A percentile compares a stretch with the other conserved stretches of the same genome.
Conservation (phyloP, 2,329 filamentous ascomycete species). For the Parascedosporium putredinis region DNA sequence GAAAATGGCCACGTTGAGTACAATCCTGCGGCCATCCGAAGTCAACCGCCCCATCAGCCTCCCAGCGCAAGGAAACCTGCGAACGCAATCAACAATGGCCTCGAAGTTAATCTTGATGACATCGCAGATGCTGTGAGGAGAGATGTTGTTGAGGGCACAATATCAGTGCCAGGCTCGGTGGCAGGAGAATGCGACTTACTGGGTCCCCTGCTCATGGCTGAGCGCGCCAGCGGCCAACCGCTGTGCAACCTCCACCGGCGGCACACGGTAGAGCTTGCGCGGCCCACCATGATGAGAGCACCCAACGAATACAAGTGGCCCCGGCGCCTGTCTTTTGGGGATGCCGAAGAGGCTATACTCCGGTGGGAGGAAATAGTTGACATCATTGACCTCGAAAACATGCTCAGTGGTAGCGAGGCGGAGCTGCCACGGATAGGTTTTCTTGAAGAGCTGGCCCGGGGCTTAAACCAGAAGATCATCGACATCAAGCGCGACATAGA, state of each 20-base stretch:
- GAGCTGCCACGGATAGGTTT: not conserved
- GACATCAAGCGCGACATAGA: conserved; percentile 41
- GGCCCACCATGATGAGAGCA: conserved; percentile 18
- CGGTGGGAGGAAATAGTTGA: conserved; percentile 49
- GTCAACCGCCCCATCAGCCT: not conserved
- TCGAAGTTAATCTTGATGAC: conserved; percentile 12
- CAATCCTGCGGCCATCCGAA: not conserved
- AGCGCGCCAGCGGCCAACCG: conserved; percentile 31
- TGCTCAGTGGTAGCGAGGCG: not conserved
- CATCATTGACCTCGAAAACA: conserved; percentile 20
- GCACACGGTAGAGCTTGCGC: conserved; percentile 39
- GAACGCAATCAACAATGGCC: not conserved
- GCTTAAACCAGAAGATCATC: conserved; percentile 42
- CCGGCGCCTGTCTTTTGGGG: conserved; percentile 63
- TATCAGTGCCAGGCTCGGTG: conserved; percentile 47
- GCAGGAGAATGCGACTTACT: conserved; percentile 50
- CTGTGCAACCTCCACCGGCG: conserved; percentile 50
- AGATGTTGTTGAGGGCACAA: conserved; percentile 32
- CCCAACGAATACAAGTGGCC: conserved; percentile 55
- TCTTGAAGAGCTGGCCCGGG: conserved; percentile 36
- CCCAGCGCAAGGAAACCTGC: not conserved
- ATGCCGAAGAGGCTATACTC: conserved; percentile 64
- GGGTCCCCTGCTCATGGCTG: conserved; percentile 38
- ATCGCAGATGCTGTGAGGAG: conserved; percentile 31
- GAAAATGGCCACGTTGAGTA: conserved; percentile 16